Base-by-base conservation (phyloP, 2,329 filamentous ascomycete species). In the Penicillium corylophilum region DNA sequence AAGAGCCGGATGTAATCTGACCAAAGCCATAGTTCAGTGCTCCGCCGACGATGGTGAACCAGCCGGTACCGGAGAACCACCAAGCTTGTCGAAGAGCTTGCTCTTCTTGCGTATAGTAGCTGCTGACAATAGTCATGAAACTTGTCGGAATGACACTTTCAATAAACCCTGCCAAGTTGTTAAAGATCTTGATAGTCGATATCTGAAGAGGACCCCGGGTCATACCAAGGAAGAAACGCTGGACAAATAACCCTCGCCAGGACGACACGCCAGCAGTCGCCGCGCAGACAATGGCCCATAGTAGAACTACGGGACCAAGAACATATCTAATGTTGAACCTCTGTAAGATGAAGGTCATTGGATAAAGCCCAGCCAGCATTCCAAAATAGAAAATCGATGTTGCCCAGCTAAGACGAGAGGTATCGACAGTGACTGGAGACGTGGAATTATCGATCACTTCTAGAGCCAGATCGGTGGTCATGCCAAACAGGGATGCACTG, bases 371-470 rank as follows among this genome's bases (percentile, higher is more conserved):
- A 0, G 81, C 83, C 2, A 92, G 77, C 86, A 89, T 88, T 33
- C 88, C 88, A 59, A 91, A 90, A 74, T 90, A 91, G 74, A 91
- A 90, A 62, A 90, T 77, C 0, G 86, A 90, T 0, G 87, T 90
- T 2, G 88, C 88, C 88, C 87, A 91, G 59, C 81, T 85, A 24
- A 91, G 79, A 10, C 88, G 80, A 0, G 81, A 79, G 0, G 88
- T 90, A 64, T 87, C 81, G 15, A 80, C 81, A 0, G 79, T 80
- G 0, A 81, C 78, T 0, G 85, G 84, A 1, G 68, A 74, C 2
- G 73, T 77, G 1, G 74, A 69, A n/a, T 75, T 64, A 55, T 81
- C 71, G 7, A 80, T 71, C 4, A 87, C 71, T 26, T 77, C 77
- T 38, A 91, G 79, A 1, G 74, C 56, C 3, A 91, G 78, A 64